phyloP scores from a whole-genome alignment of 2,329 filamentous ascomycete genomes.

The Alternaria sp. region DNA sequence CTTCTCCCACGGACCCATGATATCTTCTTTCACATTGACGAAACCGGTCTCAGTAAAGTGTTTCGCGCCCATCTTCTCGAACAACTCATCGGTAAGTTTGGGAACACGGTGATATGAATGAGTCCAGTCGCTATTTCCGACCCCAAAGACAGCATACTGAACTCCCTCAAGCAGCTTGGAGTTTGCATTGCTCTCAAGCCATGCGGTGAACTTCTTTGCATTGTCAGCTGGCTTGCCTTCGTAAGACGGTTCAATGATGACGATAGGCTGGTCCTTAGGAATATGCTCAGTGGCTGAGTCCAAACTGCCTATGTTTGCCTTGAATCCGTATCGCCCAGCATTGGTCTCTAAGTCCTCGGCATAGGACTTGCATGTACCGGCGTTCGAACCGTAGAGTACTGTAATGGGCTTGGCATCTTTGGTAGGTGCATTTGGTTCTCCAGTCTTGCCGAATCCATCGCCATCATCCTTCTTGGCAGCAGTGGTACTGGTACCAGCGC shows the following conservation, averaged over 20 bases:
- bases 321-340: slow-evolving; percentile 65
- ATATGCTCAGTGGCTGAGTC: slow-evolving; percentile 69
- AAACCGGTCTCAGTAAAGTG: slow-evolving; percentile 17
- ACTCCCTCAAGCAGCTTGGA: slow-evolving; percentile 61
- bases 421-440: background rate
- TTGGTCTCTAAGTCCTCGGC: slow-evolving; percentile 69
- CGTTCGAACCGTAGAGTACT: slow-evolving; percentile 78
- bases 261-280: slow-evolving; percentile 66
- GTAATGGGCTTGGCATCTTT: slow-evolving; percentile 59
- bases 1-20: slow-evolving; percentile 13
- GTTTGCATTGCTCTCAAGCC: slow-evolving; percentile 65
- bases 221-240: slow-evolving; percentile 79
- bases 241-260: slow-evolving; percentile 75
- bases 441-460: background rate
- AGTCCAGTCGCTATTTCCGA: slow-evolving; percentile 66
- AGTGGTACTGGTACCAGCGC: background rate
- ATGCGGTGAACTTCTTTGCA: slow-evolving; percentile 71
- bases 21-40: slow-evolving; percentile 15
- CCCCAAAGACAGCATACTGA: slow-evolving; percentile 74
- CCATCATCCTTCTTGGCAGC: background rate
- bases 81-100: slow-evolving; percentile 64
- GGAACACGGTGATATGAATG: slow-evolving; percentile 73
- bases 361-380: slow-evolving; percentile 76
- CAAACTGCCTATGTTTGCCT: slow-evolving; percentile 55
- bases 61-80: slow-evolving; percentile 61